A percentile compares a stretch with the other conserved stretches of the same genome.
Evolutionary conservation across 352 stramenopile genomes (phyloP).

Genomic region (Pythium phragmiticola): DNA sequence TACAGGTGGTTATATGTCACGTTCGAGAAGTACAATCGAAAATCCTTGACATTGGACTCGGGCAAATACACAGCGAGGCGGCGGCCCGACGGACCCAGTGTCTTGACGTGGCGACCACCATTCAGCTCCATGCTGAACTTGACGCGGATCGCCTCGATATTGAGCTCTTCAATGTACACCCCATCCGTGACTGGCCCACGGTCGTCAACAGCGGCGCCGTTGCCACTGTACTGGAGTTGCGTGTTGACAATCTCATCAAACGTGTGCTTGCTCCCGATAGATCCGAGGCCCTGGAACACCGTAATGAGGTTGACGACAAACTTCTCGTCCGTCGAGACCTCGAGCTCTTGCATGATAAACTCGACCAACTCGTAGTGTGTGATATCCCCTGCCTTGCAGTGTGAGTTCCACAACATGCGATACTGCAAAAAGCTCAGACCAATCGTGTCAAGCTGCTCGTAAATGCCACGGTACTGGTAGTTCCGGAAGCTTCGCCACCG

Average conservation of each 20-base stretch:
- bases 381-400: constrained; percentile 73
- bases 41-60: constrained; percentile 89
- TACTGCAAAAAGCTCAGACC: constrained; percentile 81
- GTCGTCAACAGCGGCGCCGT: constrained; percentile 28
- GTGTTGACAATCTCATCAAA: constrained; percentile 86
- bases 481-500: constrained; percentile 83
- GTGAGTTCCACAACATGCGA: constrained; percentile 86
- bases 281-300: constrained; percentile 85
- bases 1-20: constrained; percentile 84
- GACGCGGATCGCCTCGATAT: constrained; percentile 81
- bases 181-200: constrained; percentile 41
- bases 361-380: constrained; percentile 86
- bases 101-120: constrained; percentile 82
- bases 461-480: constrained; percentile 81
- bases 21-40: constrained; percentile 81
- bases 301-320: constrained; percentile 90
- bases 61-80: constrained; percentile 82
- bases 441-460: constrained; percentile 70
- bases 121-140: constrained; percentile 89
- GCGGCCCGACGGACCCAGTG: constrained; percentile 66
- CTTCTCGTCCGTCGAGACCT: constrained; percentile 89
- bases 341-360: constrained; percentile 86
- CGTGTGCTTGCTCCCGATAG: constrained; percentile 60
- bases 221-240: constrained; percentile 59
- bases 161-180: constrained; percentile 87